A percentile compares a stretch with the other conserved stretches of the same genome.
phyloP scores from a whole-genome alignment of 2,329 filamentous ascomycete genomes.

The Epicoccum sorghinum region DNA sequence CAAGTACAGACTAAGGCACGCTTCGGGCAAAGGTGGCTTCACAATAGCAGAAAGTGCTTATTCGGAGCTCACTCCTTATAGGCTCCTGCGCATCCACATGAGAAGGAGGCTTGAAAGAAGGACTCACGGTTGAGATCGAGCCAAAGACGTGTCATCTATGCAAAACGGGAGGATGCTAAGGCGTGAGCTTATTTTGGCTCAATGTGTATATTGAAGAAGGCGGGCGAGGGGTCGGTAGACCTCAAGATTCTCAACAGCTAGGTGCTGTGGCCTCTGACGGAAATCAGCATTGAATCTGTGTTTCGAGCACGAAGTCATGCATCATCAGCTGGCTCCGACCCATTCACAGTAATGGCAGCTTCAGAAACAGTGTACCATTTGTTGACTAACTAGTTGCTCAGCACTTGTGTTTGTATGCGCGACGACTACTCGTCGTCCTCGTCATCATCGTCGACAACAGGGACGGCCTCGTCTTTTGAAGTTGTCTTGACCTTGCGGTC shows the following conservation, averaged over 20 bases:
- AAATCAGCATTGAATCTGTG: no score
- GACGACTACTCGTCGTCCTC: conserved; percentile 23
- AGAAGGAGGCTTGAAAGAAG: background rate
- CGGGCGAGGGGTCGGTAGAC: no score
- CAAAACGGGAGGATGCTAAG: background rate
- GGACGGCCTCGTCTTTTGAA: conserved; percentile 35
- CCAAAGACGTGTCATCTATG: background rate
- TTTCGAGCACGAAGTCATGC: no score
- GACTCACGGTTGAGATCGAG: background rate
- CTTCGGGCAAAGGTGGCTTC: background rate
- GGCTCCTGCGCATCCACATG: background rate
- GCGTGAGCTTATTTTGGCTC: no score
- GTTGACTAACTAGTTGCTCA: background rate
- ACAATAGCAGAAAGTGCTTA: background rate
- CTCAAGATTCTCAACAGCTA: no score
- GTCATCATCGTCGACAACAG: conserved; percentile 43
- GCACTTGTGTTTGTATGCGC: background rate
- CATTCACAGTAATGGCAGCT: background rate
- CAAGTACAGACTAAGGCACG: background rate
- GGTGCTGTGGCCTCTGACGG: no score
- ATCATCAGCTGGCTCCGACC: no score
- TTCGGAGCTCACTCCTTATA: background rate
- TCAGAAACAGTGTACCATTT: background rate
- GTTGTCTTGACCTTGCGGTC: conserved; percentile 42
- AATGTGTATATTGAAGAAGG: no score